These are phyloP conservation scores for Eutypa lata DNA, from an alignment of 2,329 filamentous ascomycete genomes.

Conservation along the genomic window DNA sequence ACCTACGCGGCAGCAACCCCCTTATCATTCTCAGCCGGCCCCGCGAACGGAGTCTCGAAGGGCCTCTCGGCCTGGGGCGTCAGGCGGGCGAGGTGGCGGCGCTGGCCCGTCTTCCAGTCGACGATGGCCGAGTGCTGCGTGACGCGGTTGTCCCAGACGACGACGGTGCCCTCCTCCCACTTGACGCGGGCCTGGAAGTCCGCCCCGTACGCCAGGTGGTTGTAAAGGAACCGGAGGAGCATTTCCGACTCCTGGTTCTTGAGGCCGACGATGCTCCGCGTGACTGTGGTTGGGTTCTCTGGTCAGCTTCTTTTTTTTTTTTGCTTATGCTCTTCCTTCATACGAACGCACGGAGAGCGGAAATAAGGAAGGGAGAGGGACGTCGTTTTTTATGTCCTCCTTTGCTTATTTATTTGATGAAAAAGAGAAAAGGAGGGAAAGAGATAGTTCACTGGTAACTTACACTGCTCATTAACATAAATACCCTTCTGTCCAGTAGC, in stretches of 20 bases:
- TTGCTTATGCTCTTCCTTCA: not conserved
- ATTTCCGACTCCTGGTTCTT: constrained; percentile 85
- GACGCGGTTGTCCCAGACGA: constrained; percentile 83
- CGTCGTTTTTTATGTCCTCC: no score
- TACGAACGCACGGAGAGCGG: no score
- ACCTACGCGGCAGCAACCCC: not conserved
- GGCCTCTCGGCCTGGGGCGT: constrained; percentile 80
- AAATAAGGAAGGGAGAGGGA: no score
- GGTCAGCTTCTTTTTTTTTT: not conserved
- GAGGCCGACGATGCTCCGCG: constrained; percentile 73
- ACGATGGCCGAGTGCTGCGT: constrained; percentile 76
- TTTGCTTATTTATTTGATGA: no score
- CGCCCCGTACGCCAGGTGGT: constrained; percentile 68
- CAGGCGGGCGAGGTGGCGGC: constrained; percentile 76
- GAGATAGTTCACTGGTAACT: constrained; percentile 33
- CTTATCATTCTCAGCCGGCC: not conserved
- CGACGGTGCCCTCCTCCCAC: constrained; percentile 77
- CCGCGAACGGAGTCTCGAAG: constrained; percentile 62
- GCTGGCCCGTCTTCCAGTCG: constrained; percentile 77
- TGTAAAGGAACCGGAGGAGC: constrained; percentile 72
- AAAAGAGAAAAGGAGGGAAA: no score
- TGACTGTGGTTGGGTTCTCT: constrained; percentile 53
- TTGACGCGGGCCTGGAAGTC: constrained; percentile 73
- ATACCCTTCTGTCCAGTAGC: constrained; percentile 80
- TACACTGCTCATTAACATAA: constrained; percentile 80